Evolutionary conservation across 495 filamentous ascomycete species (phyloP).

Genomic region (Elaphomyces granulatus): DNA sequence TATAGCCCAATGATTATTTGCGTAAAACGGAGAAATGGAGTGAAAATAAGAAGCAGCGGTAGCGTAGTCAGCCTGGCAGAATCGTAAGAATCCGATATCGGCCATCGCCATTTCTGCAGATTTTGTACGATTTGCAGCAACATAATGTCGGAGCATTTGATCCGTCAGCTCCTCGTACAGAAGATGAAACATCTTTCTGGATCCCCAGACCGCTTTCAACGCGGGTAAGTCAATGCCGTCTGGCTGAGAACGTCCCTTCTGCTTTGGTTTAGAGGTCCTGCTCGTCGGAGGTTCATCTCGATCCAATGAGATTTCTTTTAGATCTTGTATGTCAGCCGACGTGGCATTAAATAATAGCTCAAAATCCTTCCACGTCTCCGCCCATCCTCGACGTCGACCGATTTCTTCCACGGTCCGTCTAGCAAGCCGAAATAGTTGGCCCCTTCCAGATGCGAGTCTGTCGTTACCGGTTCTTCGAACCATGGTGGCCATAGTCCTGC

Average conservation of each 20-base stretch:
- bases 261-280: constrained; percentile 9
- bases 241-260: constrained; percentile 27
- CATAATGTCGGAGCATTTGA: constrained; percentile 56
- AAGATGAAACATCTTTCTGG: constrained; percentile 31
- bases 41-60: constrained; percentile 68
- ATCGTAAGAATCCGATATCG: constrained; percentile 76
- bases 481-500: too few species aligned
- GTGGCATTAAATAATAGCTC: constrained; percentile 35
- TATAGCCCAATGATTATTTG: constrained; percentile 60
- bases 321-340: constrained; percentile 38
- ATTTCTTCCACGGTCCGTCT: constrained; percentile 63
- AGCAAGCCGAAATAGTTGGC: constrained; percentile 65
- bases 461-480: constrained; percentile 61
- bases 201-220: constrained; percentile 20
- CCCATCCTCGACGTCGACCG: constrained; percentile 61
- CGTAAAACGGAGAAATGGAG: constrained; percentile 70
- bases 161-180: constrained; percentile 61
- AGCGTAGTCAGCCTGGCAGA: constrained; percentile 50
- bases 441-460: constrained; percentile 69
- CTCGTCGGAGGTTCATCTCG: constrained; percentile 13
- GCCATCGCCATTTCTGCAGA: constrained; percentile 63
- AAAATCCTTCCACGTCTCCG: constrained; percentile 56
- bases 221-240: constrained; percentile 19
- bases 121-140: constrained; percentile 58
- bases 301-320: constrained; percentile 29